Base-by-base conservation (phyloP, 805 yeast genomes). In the Metschnikowia colocasiae region DNA sequence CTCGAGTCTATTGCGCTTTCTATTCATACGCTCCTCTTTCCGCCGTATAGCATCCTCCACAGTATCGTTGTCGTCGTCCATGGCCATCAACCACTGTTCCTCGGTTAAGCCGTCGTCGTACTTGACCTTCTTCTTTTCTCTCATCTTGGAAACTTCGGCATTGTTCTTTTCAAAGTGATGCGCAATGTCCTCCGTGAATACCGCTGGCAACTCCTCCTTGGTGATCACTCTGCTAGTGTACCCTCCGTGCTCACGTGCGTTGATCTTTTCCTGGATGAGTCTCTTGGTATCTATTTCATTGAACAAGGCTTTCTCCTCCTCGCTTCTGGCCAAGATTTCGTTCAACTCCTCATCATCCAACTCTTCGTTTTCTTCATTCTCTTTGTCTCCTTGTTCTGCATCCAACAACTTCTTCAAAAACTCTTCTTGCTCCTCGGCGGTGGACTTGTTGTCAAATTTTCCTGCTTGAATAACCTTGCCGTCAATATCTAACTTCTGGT, bases 381-480 rank as follows among this genome's bases (percentile, higher is more conserved):
- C 74, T 31, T 71, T 78, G 43, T 78, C 79, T 35, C 65, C 67
- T 35, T 81, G 78, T 56, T 85, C 92, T 16, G 83, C 85, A 61
- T 87, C 94, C 44, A 87, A 67, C 45, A 87, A 69, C 49, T 82
- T 76, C 65, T 85, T 81, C 63, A 87, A 74, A 46, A 82, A 81
- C 13, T 85, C 91, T 65, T 87, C 95, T 64, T 87, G 94, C 63
- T 87, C 95, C 65, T 86, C 94, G 1, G 91, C 81, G 9, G 92
- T 86, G 3, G 92, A 85, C 63, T 87, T 87, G 60, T 87, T 85
- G 68, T 87, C 92, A 60, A 87, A 87, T 62, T 86, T 86, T 80
- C 95, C 95, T 7, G 95, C 95, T 62, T 87, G 95, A 65, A 87
- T 87, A 57, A 87, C 95, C 63, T 87, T 87, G 47, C 94, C 95